Evolutionary conservation across 805 yeast species (phyloP).

Genomic region (Candida insectorum): DNA sequence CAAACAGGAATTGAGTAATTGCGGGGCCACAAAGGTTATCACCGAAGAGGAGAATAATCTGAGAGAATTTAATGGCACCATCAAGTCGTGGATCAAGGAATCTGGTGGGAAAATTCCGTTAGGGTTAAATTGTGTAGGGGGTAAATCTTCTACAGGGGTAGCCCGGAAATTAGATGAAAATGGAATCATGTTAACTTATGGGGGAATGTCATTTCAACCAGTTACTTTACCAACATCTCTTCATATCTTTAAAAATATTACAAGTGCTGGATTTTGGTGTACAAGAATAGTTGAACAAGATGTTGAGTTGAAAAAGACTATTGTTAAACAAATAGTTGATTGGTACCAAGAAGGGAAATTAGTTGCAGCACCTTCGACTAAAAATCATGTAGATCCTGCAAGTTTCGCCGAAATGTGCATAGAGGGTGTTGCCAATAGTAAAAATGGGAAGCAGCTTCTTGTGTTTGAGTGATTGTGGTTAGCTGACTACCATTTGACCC

Average conservation of each 20-base stretch:
- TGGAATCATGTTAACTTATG: slow-evolving; percentile 85
- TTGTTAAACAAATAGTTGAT: slow-evolving; percentile 33
- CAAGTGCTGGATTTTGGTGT: slow-evolving; percentile 91
- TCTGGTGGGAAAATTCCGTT: slow-evolving; percentile 57
- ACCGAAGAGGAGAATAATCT: slow-evolving; percentile 83
- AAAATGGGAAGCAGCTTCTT: slow-evolving; percentile 33
- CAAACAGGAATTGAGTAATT: slow-evolving; percentile 47
- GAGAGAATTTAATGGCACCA: slow-evolving; percentile 59
- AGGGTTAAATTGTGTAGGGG: slow-evolving; percentile 93
- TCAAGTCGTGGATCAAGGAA: slow-evolving; percentile 51
- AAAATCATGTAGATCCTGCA: slow-evolving; percentile 19
- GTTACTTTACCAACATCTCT: slow-evolving; percentile 86
- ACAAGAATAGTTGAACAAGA: slow-evolving; percentile 47
- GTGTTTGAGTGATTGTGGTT: slow-evolving; percentile 2
- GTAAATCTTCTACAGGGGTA: slow-evolving; percentile 74
- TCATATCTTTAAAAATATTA: slow-evolving; percentile 84
- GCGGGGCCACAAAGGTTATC: slow-evolving; percentile 86
- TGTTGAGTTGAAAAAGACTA: slow-evolving; percentile 30
- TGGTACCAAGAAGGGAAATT: slow-evolving; percentile 43
- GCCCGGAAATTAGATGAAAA: slow-evolving; percentile 76
- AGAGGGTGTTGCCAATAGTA: slow-evolving; percentile 30
- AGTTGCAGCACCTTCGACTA: slow-evolving; percentile 34
- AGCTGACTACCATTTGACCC: too few relatives aligned
- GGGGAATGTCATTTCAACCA: slow-evolving; percentile 97
- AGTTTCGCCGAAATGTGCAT: slow-evolving; percentile 26